Conservation (phyloP, 2,329 filamentous ascomycete genomes). For the Colletotrichum abscissum region DNA sequence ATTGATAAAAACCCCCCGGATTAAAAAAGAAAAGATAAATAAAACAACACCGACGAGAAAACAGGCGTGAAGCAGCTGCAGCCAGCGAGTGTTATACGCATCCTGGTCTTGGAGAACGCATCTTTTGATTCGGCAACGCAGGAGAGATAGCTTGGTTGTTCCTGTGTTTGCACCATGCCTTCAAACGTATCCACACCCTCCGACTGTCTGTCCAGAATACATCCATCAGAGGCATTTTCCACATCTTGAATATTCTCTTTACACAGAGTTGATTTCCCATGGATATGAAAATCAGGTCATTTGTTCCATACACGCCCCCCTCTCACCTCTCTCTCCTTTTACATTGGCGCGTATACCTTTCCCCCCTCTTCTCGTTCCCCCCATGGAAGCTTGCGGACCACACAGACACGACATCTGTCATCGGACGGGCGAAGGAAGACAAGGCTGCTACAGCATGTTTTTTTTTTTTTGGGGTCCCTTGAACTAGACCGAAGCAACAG, state of each 20-base stretch:
- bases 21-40: not conserved
- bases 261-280: not conserved
- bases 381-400: conserved; percentile 4
- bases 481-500: not conserved
- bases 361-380: not conserved
- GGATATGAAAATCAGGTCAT: not conserved
- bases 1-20: not conserved
- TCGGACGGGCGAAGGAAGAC: conserved; percentile 3
- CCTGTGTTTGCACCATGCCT: not conserved
- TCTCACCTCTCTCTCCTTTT: not conserved
- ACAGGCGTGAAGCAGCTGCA: conserved; percentile 19
- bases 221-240: not conserved
- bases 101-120: conserved; percentile 1
- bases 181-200: not conserved
- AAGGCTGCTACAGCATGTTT: not conserved
- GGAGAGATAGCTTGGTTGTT: not conserved
- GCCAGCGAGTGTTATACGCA: conserved; percentile 29
- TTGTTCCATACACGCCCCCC: conserved; percentile 15
- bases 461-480: not conserved
- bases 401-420: conserved; percentile 13
- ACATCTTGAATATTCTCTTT: not conserved
- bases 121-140: conserved; percentile 11
- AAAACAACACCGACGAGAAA: not conserved
- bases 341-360: not conserved
- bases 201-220: not conserved